phyloP scores from a whole-genome alignment of 306 rosid genomes.

The Macrotyloma uniflorum region DNA sequence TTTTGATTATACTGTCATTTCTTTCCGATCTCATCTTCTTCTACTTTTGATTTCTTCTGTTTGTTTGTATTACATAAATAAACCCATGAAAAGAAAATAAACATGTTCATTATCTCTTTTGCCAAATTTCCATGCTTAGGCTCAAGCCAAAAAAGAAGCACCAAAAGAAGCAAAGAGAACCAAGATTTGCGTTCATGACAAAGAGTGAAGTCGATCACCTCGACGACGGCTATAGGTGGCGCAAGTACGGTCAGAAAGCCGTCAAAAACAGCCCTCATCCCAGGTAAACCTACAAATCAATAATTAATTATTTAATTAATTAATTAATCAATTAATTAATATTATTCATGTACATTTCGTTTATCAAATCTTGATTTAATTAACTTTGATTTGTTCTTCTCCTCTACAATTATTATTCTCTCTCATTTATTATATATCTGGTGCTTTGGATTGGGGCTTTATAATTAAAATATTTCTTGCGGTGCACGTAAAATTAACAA shows the following conservation, averaged over 20 bases:
- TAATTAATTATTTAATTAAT: too few relatives aligned
- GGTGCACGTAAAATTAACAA: slow-evolving; percentile 2
- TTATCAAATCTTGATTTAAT: neutral
- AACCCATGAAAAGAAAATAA: neutral
- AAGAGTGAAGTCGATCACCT: slow-evolving; percentile 85
- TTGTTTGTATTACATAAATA: neutral
- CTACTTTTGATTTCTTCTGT: neutral
- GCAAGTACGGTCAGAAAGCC: slow-evolving; percentile 97
- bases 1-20: neutral
- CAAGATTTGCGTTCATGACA: slow-evolving; percentile 87
- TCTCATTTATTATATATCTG: neutral
- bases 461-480: slow-evolving; percentile 21
- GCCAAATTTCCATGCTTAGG: slow-evolving; percentile 34
- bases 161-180: slow-evolving; percentile 66
- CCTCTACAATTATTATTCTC: too few relatives aligned
- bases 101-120: neutral
- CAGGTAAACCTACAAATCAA: slow-evolving; percentile 47
- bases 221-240: slow-evolving; percentile 93
- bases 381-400: neutral
- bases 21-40: neutral
- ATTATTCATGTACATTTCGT: neutral
- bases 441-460: neutral
- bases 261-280: slow-evolving; percentile 97
- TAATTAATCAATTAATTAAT: too few relatives aligned
- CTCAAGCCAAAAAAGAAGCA: slow-evolving; percentile 80